Percentiles rank a stretch among this genome's conserved stretches.
Evolutionary conservation across 768 basidiomycete genomes (phyloP).

Genomic region (Boletus reticuloceps): DNA sequence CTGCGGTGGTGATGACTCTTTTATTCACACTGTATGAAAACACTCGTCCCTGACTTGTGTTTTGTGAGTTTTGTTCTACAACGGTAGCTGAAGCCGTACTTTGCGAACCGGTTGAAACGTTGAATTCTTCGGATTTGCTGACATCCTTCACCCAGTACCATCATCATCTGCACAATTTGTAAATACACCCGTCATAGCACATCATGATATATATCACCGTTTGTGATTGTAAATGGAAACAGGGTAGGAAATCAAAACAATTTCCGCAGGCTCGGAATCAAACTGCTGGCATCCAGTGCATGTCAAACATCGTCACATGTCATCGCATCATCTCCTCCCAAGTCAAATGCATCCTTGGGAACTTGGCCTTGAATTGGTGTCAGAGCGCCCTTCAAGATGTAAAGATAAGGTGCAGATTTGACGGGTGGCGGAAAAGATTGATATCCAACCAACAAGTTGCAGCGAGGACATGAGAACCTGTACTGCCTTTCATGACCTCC

Average conservation of each 20-base stretch:
- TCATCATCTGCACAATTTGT: not conserved
- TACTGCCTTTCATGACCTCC: conserved; percentile 76
- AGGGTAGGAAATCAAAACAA: not conserved
- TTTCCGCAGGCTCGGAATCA: not conserved
- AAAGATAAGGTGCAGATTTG: conserved; percentile 76
- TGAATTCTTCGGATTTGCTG: conserved; percentile 1
- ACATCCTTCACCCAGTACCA: not conserved
- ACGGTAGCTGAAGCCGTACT: conserved; percentile 72
- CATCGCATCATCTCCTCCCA: conserved; percentile 33
- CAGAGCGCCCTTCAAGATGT: conserved; percentile 76
- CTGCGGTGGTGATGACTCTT: conserved; percentile 50
- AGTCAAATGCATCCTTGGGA: conserved; percentile 79
- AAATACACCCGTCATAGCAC: not conserved
- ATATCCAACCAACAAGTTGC: conserved; percentile 56
- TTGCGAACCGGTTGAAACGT: conserved; percentile 1
- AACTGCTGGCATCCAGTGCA: not conserved
- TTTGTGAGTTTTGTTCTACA: conserved; percentile 67
- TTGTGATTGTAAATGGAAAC: not conserved
- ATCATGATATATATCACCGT: not conserved
- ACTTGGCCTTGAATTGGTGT: conserved; percentile 89
- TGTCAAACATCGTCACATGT: conserved; percentile 3
- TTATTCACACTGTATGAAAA: conserved; percentile 79
- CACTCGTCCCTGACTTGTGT: conserved; percentile 37
- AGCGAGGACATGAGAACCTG: conserved; percentile 56
- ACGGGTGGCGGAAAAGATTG: conserved; percentile 74